Conservation (phyloP, 768 basidiomycete genomes). For the Lenzites betulinus region DNA sequence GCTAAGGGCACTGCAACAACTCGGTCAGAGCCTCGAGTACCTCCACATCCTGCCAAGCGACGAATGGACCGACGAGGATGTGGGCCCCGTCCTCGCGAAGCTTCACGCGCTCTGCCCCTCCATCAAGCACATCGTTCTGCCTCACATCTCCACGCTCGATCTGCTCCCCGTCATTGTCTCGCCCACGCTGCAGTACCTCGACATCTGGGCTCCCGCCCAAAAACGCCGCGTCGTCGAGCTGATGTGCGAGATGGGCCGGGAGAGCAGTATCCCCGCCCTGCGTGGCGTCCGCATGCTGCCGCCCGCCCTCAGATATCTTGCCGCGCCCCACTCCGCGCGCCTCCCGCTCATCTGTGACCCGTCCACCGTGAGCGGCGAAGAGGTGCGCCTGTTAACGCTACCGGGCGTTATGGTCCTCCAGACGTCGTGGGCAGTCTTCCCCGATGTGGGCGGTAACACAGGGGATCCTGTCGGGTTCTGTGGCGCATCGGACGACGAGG, state of each 20-base stretch:
- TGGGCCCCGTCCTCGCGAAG: background rate
- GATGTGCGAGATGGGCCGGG: conserved; percentile 2
- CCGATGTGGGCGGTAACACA: background rate
- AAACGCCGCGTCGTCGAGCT: background rate
- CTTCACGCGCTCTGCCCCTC: background rate
- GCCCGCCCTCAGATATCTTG: background rate
- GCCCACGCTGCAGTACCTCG: background rate
- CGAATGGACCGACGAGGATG: background rate
- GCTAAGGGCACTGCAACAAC: background rate
- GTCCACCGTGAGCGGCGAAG: background rate
- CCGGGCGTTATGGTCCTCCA: background rate
- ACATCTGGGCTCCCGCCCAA: background rate
- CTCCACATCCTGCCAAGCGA: background rate
- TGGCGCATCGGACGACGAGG: background rate
- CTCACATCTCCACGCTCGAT: background rate
- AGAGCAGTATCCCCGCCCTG: background rate
- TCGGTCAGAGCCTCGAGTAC: background rate
- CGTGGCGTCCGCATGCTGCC: background rate
- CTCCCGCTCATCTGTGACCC: background rate
- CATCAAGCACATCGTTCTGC: background rate
- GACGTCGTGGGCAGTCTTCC: background rate
- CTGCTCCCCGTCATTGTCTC: background rate
- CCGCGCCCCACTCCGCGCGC: background rate
- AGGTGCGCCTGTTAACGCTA: background rate
- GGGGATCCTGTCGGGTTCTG: background rate